Evolutionary conservation across 2,329 filamentous ascomycete genomes (phyloP), one percentile per base, ranked within the genome.

Genomic region (Diatrype stigma): DNA sequence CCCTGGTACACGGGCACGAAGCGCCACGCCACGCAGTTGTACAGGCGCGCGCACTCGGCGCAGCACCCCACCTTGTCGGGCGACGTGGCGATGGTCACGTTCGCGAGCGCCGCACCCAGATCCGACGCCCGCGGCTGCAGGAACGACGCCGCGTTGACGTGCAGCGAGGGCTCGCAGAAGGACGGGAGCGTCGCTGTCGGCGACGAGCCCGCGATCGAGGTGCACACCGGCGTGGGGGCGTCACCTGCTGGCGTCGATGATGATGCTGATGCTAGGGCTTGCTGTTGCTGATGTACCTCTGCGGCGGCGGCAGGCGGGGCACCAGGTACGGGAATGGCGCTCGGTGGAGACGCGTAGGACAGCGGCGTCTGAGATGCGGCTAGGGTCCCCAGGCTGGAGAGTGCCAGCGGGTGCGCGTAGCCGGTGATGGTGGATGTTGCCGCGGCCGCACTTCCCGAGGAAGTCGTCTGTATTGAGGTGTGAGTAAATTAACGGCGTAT

Each of bases 1-100:
- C 49, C 51, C 3, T 50, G 48, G 50, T 59, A 62, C 14, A 58
- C 57, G 11, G 64, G 64, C 2, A 61, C 47, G 49, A 64, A 66
- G 42, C 48, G 54, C 64, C 64, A 66, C 45, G 64, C 62, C 40
- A 61, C 57, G 55, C 64, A 66, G 57, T 66, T 66, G 56, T 59
- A 63, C 52, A 65, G 59, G 30, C 48, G 48, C 16, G 62, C 63
- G 53, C 64, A 66, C 40, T 56, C 56, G 23, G 54, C 56, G 53
- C 63, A 66, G 55, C 64, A 66, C 51, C 58, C 60, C 17, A 64
- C 54, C 51, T 66, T 66, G 55, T 64, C 59, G 17, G 54, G 47
- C 8, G 64, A 59, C 51, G 46, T 60, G 45, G 56, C 57, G 6
- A 66, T 45, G 37, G 60, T 65, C 5, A 58, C 56, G 16, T 57